These are phyloP conservation scores for Lentithecium fluviatile DNA, from an alignment of 495 filamentous ascomycete species.

Conservation along the genomic window DNA sequence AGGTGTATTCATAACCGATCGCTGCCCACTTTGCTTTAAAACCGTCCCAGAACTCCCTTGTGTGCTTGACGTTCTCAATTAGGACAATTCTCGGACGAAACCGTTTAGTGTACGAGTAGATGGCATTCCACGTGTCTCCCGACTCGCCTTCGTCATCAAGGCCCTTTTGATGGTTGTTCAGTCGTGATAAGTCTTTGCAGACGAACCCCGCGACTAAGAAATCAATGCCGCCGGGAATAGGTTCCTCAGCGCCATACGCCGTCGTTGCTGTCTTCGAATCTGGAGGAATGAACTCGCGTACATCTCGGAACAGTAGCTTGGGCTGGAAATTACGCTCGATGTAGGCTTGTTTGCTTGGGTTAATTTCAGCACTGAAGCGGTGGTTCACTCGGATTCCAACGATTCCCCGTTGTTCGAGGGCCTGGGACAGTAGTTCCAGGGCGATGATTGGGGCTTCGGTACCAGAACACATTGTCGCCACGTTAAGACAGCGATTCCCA, in stretches of 20 bases:
- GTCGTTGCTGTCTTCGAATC: slow-evolving; percentile 50
- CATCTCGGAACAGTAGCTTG: slow-evolving; percentile 65
- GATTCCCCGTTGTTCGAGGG: slow-evolving; percentile 20
- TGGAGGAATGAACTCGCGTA: slow-evolving; percentile 56
- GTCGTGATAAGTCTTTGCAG: slow-evolving; percentile 70
- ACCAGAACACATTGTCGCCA: slow-evolving; percentile 80
- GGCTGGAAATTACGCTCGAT: slow-evolving; percentile 73
- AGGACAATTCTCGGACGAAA: slow-evolving; percentile 65
- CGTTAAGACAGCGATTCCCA: slow-evolving; percentile 48
- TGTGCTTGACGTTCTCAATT: slow-evolving; percentile 66
- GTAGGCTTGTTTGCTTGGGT: slow-evolving; percentile 74
- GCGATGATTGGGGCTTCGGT: slow-evolving; percentile 77
- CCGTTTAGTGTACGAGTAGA: slow-evolving; percentile 56
- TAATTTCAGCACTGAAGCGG: slow-evolving; percentile 77
- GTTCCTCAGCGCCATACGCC: slow-evolving; percentile 61
- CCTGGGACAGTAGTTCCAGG: slow-evolving; percentile 50
- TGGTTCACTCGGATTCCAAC: slow-evolving; percentile 56
- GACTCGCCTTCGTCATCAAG: slow-evolving; percentile 64
- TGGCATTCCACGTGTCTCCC: slow-evolving; percentile 63
- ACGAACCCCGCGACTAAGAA: slow-evolving; percentile 73
- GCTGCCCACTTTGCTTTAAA: slow-evolving; percentile 46
- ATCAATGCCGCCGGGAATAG: slow-evolving; percentile 62
- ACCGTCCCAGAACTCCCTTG: slow-evolving; percentile 58
- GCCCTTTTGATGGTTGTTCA: slow-evolving; percentile 53
- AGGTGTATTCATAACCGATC: slow-evolving; percentile 56